Evolutionary conservation across 805 yeast genomes (phyloP), one percentile per base, ranked within the genome.

Genomic region (Lachancea waltii): DNA sequence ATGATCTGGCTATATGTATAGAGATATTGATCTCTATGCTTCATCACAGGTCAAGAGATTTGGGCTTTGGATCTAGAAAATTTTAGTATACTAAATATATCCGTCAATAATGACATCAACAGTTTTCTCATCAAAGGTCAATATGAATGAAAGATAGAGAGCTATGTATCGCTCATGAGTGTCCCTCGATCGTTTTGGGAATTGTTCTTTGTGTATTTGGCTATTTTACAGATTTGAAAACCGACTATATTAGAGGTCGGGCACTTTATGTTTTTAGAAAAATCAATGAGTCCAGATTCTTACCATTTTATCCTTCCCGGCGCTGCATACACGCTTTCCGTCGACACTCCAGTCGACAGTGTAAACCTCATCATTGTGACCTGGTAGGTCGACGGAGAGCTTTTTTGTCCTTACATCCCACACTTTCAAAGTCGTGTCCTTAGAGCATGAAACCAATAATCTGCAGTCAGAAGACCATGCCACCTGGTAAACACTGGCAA

Each of bases 331-430:
- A 48, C 81, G 72, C 47, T 75, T 75, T 32, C 98, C 98, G 58
- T 92, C 98, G 40, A 82, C 77, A 67, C 96, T 85, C 98, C 98
- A 92, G 54, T 92, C 98, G 3, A 92, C 96, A 0, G 97, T 94
- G 58, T 77, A 92, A 1, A 92, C 95, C 63, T 92, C 98, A 55
- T 92, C 98, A 11, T 79, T 68, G 57, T 92, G 98, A 1, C 98
- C 98, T 0, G 98, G 98, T 42, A 92, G 72, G 62, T 92, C 98
- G 13, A 81, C 85, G 42, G 78, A 73, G 40, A 92, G 67, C 56
- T 90, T 90, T 46, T 81, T 72, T 3, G 95, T 84, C 53, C 84
- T 75, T 16, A 90, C 79, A 56, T 90, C 97, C 97, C 97, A 90
- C 2, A 90, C 95, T 61, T 90, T 90, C 55, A 90, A 70, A 1